phyloP scores from a whole-genome alignment of 75 land plant species.

The Azolla pinnata region DNA sequence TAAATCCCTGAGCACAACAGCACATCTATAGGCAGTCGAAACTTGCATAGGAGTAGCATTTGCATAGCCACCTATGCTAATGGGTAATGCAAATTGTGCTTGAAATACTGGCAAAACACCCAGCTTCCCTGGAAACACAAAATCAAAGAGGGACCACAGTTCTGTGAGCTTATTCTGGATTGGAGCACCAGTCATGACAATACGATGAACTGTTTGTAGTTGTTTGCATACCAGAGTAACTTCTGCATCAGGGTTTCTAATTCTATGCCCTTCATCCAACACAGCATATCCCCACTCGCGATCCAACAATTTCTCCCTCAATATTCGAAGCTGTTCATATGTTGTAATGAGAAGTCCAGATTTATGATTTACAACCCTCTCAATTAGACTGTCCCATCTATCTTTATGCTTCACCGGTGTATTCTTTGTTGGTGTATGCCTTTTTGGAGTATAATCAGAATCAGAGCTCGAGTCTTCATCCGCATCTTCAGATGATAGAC shows the following conservation, averaged over 20 bases:
- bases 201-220: constrained; percentile 90
- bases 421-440: constrained; percentile 26
- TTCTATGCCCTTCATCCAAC: constrained; percentile 95
- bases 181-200: constrained; percentile 97
- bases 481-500: constrained; percentile 35
- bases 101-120: constrained; percentile 98
- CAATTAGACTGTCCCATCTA: constrained; percentile 75
- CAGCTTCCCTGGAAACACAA: constrained; percentile 95
- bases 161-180: constrained; percentile 94
- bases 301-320: constrained; percentile 69
- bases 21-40: constrained; percentile 94
- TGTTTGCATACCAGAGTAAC: constrained; percentile 89
- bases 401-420: constrained; percentile 23
- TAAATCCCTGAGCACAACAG: constrained; percentile 84
- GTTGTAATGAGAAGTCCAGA: constrained; percentile 86
- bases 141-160: constrained; percentile 92
- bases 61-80: constrained; percentile 89
- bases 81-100: constrained; percentile 85
- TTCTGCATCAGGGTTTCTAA: constrained; percentile 95
- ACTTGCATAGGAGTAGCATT: constrained; percentile 97
- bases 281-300: constrained; percentile 98
- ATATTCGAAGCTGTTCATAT: constrained; percentile 83
- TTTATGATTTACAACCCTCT: constrained; percentile 42
- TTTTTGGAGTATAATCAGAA: no score
- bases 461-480: no score